Evolutionary conservation across 2,329 filamentous ascomycete species (phyloP), one percentile per base, ranked within the genome.

Genomic region (Fusarium multiceps): DNA sequence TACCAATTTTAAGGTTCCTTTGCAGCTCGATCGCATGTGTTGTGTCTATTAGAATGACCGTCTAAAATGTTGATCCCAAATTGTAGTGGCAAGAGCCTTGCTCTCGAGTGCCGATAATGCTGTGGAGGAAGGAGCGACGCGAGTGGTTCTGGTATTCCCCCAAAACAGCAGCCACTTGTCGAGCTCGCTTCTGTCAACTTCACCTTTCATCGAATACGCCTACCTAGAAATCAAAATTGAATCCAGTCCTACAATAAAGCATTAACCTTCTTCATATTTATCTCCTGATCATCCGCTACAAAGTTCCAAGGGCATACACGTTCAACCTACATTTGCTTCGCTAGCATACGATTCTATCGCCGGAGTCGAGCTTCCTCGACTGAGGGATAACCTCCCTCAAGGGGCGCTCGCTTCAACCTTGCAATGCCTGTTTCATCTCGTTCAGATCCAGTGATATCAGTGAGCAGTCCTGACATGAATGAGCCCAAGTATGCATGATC

Each of bases 401-500:
- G 18, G n/a, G 47, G 14, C 6, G 6, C 14, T 27, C 14, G 7
- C 32, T 47, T 7, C n/a, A 43, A 23, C 11, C 37, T 42, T 55
- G 49, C 54, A 30, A 78, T 77, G 72, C 64, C 74, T 27, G 21
- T 18, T 12, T 21, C 34, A 51, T 63, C 73, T 27, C 61, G 34
- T 48, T 68, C 73, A 13, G 66, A 72, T n/a, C 50, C 55, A 41
- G 45, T 62, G 13, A 28, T 58, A 23, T 51, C 58, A 60, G 21
- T 41, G 14, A 66, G 42, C 21, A 42, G 30, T 34, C 41, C 49
- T 48, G 53, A 64, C 23, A 28, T 61, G 12, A 69, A 32, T 27
- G 76, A 78, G 7, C 45, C 65, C 45, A 78, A 69, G 78, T 79
- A 72, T n/a, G 12, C 13, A 3, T 5, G 12, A 16, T 13, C 4